Evolutionary conservation across 129 eudicot genomes (phyloP), one percentile per base, ranked within the genome.

Genomic region (Ambrosia trifida): DNA sequence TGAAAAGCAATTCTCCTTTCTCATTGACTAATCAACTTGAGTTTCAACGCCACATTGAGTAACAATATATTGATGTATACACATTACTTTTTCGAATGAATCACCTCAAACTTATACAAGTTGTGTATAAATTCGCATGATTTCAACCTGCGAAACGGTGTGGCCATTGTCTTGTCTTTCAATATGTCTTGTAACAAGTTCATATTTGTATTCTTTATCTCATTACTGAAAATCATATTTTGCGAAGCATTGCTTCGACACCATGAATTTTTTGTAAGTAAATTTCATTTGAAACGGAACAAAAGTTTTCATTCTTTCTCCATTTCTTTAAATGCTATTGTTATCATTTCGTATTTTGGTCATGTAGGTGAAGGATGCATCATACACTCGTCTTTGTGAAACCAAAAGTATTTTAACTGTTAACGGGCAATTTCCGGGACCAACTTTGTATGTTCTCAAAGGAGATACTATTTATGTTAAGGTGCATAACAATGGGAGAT

Each of bases 401-500:
- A 79, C 78, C n/a, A 89, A 89, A 76, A 75, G 11, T 2, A 89
- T 89, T 57, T 45, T 89, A 76, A 86, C 96, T 0, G 88, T 87
- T 10, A 89, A 89, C 60, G 94, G 94, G 1, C 68, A 77, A 64
- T 89, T 84, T 79, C 96, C 96, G 0, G 94, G 96, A 2, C 96
- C 93, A 24, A 82, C 90, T 11, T 13, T 89, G 2, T 30, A 80
- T 40, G 93, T 60, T 43, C 66, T 31, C 7, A 53, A 69, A 76
- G 88, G 88, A 41, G 93, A 82, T 9, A 84, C 85, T 1, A 36
- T 89, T 19, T 62, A 70, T 14, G 87, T 84, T 4, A 75, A 82
- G 47, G 91, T 89, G 35, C 58, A 76, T 64, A 86, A 89, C 73
- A 53, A 52, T 11, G 87, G 84, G 47, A 76, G 65, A 13, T 17